phyloP scores from a whole-genome alignment of 2,329 filamentous ascomycete genomes.

The Pyrenophora teres region DNA sequence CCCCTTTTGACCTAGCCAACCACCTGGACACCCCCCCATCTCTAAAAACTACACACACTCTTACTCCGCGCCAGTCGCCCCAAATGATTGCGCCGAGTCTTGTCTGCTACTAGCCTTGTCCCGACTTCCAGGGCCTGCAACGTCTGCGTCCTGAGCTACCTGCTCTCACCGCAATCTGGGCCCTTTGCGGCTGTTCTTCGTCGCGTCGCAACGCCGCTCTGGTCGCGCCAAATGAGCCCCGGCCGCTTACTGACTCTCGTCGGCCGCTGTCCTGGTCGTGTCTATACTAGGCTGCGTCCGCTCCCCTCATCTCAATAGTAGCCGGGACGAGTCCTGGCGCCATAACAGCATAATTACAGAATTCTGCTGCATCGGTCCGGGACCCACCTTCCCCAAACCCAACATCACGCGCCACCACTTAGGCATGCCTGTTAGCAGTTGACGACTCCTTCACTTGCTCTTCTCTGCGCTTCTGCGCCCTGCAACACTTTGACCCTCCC shows the following conservation, averaged over 20 bases:
- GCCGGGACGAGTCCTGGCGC: conserved; percentile 23
- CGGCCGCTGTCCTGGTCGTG: conserved; percentile 37
- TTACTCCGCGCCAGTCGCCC: conserved; percentile 16
- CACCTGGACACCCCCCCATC: background rate
- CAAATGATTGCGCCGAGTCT: conserved; percentile 28
- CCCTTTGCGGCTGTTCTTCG: conserved; percentile 16
- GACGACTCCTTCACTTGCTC: conserved; percentile 33
- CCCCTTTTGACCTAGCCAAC: background rate
- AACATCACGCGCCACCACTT: conserved; percentile 24
- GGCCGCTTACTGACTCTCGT: conserved; percentile 28
- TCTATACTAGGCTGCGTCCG: conserved; percentile 27
- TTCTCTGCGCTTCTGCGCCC: conserved; percentile 47
- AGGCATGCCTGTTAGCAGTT: conserved; percentile 39
- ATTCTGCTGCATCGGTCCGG: conserved; percentile 29
- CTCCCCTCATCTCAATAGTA: conserved; percentile 20
- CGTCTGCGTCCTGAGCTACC: conserved; percentile 13
- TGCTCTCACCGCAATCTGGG: conserved; percentile 17
- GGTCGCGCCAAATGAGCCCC: conserved; percentile 39
- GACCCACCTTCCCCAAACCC: conserved; percentile 30
- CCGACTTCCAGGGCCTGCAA: conserved; percentile 18
- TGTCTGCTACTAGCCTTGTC: conserved; percentile 19
- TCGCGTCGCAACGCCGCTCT: conserved; percentile 19
- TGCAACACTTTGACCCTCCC: conserved; percentile 47
- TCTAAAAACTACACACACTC: background rate
- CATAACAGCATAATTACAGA: conserved; percentile 32